phyloP scores from a whole-genome alignment of 495 filamentous ascomycete genomes.

The Pseudoneurospora amorphoporcata region DNA sequence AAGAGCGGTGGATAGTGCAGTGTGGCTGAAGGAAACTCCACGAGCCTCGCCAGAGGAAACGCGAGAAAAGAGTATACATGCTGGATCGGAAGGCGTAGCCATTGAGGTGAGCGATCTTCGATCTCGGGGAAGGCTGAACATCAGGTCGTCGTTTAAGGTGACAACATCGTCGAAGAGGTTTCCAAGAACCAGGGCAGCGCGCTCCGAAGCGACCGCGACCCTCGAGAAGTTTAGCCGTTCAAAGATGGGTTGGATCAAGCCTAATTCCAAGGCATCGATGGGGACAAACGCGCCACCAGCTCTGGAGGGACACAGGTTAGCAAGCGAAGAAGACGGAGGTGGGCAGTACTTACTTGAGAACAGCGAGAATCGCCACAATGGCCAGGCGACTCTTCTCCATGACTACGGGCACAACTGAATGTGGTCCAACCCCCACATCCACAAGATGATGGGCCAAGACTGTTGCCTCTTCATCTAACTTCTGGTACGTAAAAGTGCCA shows the following conservation, averaged over 20 bases:
- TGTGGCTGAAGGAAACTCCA: constrained; percentile 35
- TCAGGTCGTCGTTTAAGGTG: constrained; percentile 21
- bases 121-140: constrained; percentile 15
- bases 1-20: constrained; percentile 31
- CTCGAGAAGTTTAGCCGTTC: constrained; percentile 26
- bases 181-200: constrained; percentile 21
- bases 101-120: constrained; percentile 26
- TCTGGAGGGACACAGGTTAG: constrained; percentile 9
- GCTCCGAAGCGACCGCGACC: constrained; percentile 30
- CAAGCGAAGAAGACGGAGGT: neutral
- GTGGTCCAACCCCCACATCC: constrained; percentile 31
- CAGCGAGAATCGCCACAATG: constrained; percentile 36
- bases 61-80: constrained; percentile 33
- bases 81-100: constrained; percentile 27
- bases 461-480: constrained; percentile 28
- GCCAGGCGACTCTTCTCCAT: constrained; percentile 36
- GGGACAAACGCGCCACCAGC: constrained; percentile 35
- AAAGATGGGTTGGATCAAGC: constrained; percentile 31
- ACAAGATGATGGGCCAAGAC: constrained; percentile 32
- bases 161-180: constrained; percentile 31
- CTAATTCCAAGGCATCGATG: constrained; percentile 29
- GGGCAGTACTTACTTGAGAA: constrained; percentile 28
- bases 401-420: constrained; percentile 34
- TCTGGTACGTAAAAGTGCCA: constrained; percentile 30
- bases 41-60: constrained; percentile 22